phyloP scores from a whole-genome alignment of 495 filamentous ascomycete genomes.

The Xeromyces bisporus region DNA sequence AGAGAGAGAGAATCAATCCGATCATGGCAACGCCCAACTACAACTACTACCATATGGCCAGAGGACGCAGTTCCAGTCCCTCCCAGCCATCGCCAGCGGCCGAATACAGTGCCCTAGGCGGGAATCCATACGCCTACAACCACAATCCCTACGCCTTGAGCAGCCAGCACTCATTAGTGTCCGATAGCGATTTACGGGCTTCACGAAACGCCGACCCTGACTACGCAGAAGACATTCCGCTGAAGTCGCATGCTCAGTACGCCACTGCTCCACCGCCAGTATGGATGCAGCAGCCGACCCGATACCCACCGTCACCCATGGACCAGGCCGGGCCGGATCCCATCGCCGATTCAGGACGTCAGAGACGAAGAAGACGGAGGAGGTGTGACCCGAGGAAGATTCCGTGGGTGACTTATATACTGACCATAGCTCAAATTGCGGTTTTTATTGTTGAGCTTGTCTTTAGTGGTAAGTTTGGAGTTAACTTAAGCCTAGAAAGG shows the following conservation, averaged over 20 bases:
- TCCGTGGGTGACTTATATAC: slow-evolving; percentile 66
- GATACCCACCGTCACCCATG: slow-evolving; percentile 20
- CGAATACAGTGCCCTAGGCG: slow-evolving; percentile 14
- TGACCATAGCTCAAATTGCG: slow-evolving; percentile 58
- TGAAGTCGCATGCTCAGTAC: slow-evolving; percentile 22
- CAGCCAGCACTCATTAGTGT: slow-evolving; percentile 25
- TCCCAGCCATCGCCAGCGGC: slow-evolving; percentile 14
- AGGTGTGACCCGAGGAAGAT: slow-evolving; percentile 44
- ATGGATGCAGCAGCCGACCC: slow-evolving; percentile 29
- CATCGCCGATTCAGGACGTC: slow-evolving; percentile 4
- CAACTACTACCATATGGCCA: slow-evolving; percentile 52
- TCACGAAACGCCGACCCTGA: slow-evolving; percentile 21
- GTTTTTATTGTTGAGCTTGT: slow-evolving; percentile 89
- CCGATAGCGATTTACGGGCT: too few species aligned
- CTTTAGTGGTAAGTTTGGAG: slow-evolving; percentile 55
- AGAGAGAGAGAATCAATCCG: too few species aligned
- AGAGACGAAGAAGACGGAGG: slow-evolving; percentile 13
- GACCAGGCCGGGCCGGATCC: slow-evolving; percentile 9
- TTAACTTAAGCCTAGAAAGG: too few species aligned
- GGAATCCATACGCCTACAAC: slow-evolving; percentile 13
- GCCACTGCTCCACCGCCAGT: slow-evolving; percentile 13
- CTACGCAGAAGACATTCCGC: slow-evolving; percentile 36
- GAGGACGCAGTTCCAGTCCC: slow-evolving; percentile 14
- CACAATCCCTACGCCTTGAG: slow-evolving; percentile 19
- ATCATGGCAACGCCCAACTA: slow-evolving; percentile 87